Conservation (phyloP, 2,329 filamentous ascomycete genomes). For the Fusarium pseudonygamai region DNA sequence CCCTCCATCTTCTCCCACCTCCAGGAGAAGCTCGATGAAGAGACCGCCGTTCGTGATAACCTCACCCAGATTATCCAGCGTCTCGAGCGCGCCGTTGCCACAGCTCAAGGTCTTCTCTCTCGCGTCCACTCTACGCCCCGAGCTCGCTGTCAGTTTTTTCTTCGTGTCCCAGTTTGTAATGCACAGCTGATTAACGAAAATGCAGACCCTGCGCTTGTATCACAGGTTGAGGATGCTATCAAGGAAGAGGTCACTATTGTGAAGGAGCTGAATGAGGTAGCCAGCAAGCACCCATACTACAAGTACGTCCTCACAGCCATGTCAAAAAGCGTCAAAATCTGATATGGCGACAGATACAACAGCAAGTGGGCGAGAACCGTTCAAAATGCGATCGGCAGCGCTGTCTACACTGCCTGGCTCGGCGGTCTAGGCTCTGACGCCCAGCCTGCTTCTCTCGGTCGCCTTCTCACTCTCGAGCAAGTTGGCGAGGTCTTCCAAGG, state of each 20-base stretch:
- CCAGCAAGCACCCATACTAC: constrained; percentile 93
- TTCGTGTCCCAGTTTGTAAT: not conserved
- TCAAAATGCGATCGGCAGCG: constrained; percentile 76
- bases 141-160: constrained; percentile 56
- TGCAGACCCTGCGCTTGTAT: constrained; percentile 71
- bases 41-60: constrained; percentile 82
- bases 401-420: constrained; percentile 76
- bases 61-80: constrained; percentile 82
- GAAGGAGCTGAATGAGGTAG: constrained; percentile 73
- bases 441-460: constrained; percentile 64
- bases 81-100: constrained; percentile 84
- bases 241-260: constrained; percentile 77
- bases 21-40: constrained; percentile 89
- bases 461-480: constrained; percentile 87
- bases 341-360: constrained; percentile 69
- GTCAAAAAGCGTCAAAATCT: not conserved
- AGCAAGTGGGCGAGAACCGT: constrained; percentile 83
- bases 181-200: not conserved
- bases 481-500: constrained; percentile 81
- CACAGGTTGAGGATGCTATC: constrained; percentile 76
- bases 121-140: constrained; percentile 88
- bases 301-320: constrained; percentile 64
- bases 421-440: constrained; percentile 71
- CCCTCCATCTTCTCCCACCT: constrained; percentile 87
- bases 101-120: constrained; percentile 84